phyloP scores from a whole-genome alignment of 2,329 filamentous ascomycete species.

The Microsporum audouinii region DNA sequence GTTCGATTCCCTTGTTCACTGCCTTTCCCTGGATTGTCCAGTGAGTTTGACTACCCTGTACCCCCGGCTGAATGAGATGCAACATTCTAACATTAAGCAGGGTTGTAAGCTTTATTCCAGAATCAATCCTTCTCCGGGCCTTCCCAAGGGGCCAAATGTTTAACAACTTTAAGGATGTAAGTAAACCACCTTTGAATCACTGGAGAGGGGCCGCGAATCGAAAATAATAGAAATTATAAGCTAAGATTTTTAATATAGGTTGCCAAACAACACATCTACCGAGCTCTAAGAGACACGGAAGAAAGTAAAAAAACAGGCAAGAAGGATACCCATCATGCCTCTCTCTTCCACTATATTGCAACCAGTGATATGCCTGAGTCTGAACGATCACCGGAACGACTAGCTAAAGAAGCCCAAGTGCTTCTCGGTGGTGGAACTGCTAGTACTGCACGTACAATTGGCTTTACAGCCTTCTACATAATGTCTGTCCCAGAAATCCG shows the following conservation, averaged over 20 bases:
- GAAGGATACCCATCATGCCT: conserved; percentile 1
- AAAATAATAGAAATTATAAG: background rate
- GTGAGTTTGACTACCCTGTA: background rate
- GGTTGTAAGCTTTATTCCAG: conserved; percentile 2
- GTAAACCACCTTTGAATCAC: background rate
- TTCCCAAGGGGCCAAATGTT: conserved; percentile 2
- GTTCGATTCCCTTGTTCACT: conserved; percentile 10
- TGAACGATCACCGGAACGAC: conserved; percentile 21
- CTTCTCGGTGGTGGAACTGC: conserved; percentile 25
- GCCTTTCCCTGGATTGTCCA: conserved; percentile 11
- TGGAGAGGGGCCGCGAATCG: background rate
- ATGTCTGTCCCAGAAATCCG: conserved; percentile 6
- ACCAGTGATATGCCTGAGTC: conserved; percentile 13
- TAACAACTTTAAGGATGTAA: conserved; percentile 5
- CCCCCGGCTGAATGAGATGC: background rate
- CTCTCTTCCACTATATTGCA: conserved; percentile 10
- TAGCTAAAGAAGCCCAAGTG: conserved; percentile 23
- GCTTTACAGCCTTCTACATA: conserved; percentile 15
- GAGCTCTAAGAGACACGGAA: background rate
- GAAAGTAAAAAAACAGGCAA: background rate
- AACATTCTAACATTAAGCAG: background rate
- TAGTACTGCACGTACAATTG: conserved; percentile 21
- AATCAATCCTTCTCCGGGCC: background rate
- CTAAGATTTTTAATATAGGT: background rate
- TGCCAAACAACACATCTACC: background rate